Conservation (phyloP, 768 basidiomycete genomes). For the Termitomyces heimii region DNA sequence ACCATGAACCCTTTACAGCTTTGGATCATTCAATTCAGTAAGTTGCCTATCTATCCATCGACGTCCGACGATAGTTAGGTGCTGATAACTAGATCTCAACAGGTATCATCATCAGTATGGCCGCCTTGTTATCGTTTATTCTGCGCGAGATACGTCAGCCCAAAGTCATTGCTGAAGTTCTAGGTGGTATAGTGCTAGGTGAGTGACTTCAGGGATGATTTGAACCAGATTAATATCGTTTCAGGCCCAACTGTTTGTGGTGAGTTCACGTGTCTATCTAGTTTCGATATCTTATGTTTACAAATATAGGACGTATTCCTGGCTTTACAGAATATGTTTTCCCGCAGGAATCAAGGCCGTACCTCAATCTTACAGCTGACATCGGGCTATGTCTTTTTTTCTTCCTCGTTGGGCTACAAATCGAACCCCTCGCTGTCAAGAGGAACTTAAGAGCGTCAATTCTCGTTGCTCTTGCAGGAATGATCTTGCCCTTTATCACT, state of each 20-base stretch:
- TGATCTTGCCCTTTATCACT: conserved; percentile 82
- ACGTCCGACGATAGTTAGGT: not conserved
- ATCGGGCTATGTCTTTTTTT: conserved; percentile 86
- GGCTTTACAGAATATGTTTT: conserved; percentile 86
- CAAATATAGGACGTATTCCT: conserved; percentile 63
- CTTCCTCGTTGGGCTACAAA: conserved; percentile 90
- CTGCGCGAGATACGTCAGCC: conserved; percentile 78
- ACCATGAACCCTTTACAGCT: conserved; percentile 61
- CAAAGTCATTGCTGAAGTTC: conserved; percentile 74
- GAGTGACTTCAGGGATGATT: conserved; percentile 31
- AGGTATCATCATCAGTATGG: conserved; percentile 80
- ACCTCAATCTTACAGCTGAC: conserved; percentile 80
- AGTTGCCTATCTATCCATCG: conserved; percentile 22
- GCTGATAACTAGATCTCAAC: not conserved
- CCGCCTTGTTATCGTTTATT: conserved; percentile 64
- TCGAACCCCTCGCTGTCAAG: conserved; percentile 72
- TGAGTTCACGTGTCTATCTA: conserved; percentile 1
- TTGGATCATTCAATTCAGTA: conserved; percentile 80
- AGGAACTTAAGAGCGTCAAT: conserved; percentile 64
- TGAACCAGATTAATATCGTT: not conserved
- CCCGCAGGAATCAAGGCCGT: conserved; percentile 63
- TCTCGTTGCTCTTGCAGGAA: conserved; percentile 74
- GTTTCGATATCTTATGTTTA: not conserved
- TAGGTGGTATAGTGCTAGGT: conserved; percentile 89
- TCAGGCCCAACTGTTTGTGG: conserved; percentile 47